Conservation (phyloP, 2,329 filamentous ascomycete genomes). For the Aspergillus tanneri region DNA sequence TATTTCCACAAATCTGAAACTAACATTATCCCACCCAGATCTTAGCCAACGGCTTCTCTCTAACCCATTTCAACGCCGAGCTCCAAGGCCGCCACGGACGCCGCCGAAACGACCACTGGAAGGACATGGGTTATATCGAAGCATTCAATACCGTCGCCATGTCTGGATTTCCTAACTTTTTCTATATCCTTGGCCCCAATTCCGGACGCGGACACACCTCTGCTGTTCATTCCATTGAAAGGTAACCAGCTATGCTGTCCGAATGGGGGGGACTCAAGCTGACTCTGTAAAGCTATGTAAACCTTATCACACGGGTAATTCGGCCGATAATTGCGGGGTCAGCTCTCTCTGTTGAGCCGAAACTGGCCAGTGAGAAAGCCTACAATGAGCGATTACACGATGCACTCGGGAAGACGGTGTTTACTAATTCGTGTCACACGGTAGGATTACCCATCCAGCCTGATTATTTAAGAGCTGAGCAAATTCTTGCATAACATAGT, state of each 20-base stretch:
- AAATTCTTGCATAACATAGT: constrained; percentile 2
- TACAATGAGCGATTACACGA: constrained; percentile 11
- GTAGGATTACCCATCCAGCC: too few species aligned
- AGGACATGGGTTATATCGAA: constrained; percentile 13
- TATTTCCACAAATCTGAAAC: too few species aligned
- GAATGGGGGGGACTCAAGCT: not conserved
- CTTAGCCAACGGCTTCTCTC: constrained; percentile 21
- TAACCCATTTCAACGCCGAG: constrained; percentile 18
- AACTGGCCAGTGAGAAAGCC: constrained; percentile 8
- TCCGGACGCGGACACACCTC: constrained; percentile 17
- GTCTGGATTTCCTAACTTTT: constrained; percentile 24
- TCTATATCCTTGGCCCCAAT: constrained; percentile 22
- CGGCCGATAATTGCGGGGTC: constrained; percentile 10
- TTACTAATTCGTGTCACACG: constrained; percentile 12
- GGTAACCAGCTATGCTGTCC: not conserved
- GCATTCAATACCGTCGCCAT: constrained; percentile 22
- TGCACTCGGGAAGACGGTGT: constrained; percentile 13
- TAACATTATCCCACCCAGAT: constrained; percentile 4
- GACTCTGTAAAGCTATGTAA: constrained; percentile 7
- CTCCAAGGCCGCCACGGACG: constrained; percentile 18
- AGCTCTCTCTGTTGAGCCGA: constrained; percentile 15
- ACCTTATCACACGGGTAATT: constrained; percentile 15
- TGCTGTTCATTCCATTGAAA: constrained; percentile 16
- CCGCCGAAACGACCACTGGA: constrained; percentile 17
- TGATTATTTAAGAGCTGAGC: too few species aligned